A percentile compares a stretch with the other conserved stretches of the same genome.
Evolutionary conservation across 1,284 basidiomycete genomes (phyloP).

Genomic region (Moesziomyces antarcticus): DNA sequence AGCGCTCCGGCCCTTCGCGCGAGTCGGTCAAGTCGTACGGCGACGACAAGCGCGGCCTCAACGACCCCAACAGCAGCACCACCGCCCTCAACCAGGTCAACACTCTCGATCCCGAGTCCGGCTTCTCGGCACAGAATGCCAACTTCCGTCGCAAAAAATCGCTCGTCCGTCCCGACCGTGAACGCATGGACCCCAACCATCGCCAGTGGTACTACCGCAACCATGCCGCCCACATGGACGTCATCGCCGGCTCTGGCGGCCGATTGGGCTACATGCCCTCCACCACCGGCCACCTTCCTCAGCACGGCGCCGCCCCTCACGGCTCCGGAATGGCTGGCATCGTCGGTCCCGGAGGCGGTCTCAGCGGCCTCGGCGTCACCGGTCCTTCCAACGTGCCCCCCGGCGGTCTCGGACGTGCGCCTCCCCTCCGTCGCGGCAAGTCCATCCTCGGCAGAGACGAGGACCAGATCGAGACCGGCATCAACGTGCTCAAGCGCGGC

Average conservation of each 20-base stretch:
- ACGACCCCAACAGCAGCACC: conserved; percentile 46
- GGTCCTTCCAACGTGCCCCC: conserved; percentile 53
- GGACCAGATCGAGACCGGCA: conserved; percentile 65
- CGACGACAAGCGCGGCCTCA: conserved; percentile 48
- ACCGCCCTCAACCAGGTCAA: conserved; percentile 38
- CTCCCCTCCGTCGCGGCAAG: conserved; percentile 64
- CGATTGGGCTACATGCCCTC: conserved; percentile 66
- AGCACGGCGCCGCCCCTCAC: conserved; percentile 63
- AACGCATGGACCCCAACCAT: conserved; percentile 95
- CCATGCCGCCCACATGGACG: conserved; percentile 81
- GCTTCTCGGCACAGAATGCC: conserved; percentile 52
- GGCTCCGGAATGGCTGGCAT: conserved; percentile 51
- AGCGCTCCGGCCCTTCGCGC: conserved; percentile 47
- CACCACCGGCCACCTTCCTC: conserved; percentile 64
- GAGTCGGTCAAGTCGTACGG: conserved; percentile 53
- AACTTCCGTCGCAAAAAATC: conserved; percentile 84
- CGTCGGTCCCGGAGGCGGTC: conserved; percentile 63
- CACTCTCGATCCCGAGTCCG: conserved; percentile 58
- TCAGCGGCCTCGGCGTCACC: conserved; percentile 64
- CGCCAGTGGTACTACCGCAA: conserved; percentile 94
- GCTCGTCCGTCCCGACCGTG: conserved; percentile 90
- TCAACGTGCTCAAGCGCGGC: conserved; percentile 67
- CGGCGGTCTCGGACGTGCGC: conserved; percentile 53
- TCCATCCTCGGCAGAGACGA: conserved; percentile 67
- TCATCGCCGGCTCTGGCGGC: conserved; percentile 49